Evolutionary conservation across 257 asterid genomes (phyloP).

Genomic region (Vinca minor): DNA sequence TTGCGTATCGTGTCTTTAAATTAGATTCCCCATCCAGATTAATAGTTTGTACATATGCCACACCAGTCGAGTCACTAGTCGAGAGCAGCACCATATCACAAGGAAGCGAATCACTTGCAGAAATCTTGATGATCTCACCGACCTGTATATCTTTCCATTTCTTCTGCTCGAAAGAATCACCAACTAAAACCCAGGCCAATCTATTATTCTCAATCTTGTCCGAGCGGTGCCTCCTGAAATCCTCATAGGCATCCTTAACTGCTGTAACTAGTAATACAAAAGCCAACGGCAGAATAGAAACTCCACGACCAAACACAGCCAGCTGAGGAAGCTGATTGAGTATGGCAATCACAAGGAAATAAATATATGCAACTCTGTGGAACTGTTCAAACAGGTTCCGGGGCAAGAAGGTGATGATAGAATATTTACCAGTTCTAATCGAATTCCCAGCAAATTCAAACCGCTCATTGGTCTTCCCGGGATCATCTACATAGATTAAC

Average conservation of each 20-base stretch:
- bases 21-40: constrained; percentile 97
- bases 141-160: constrained; percentile 77
- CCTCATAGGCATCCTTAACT: constrained; percentile 85
- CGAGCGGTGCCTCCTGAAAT: constrained; percentile 77
- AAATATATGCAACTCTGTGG: constrained; percentile 88
- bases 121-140: constrained; percentile 70
- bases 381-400: constrained; percentile 88
- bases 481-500: constrained; percentile 60
- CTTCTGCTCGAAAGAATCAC: constrained; percentile 49
- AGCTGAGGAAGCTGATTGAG: constrained; percentile 96
- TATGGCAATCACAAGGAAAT: constrained; percentile 83
- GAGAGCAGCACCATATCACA: constrained; percentile 94
- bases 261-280: constrained; percentile 87
- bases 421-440: constrained; percentile 65
- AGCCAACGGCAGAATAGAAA: constrained; percentile 80
- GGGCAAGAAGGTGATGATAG: constrained; percentile 80
- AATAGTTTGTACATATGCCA: constrained; percentile 78
- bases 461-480: constrained; percentile 53
- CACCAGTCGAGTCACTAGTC: constrained; percentile 83
- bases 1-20: constrained; percentile 89
- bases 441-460: constrained; percentile 68
- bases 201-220: constrained; percentile 84
- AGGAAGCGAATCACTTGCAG: constrained; percentile 66
- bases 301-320: constrained; percentile 91
- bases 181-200: constrained; percentile 49